These are phyloP conservation scores for Coniochaeta sp. DNA, from an alignment of 2,329 filamentous ascomycete genomes.

Conservation along the genomic window DNA sequence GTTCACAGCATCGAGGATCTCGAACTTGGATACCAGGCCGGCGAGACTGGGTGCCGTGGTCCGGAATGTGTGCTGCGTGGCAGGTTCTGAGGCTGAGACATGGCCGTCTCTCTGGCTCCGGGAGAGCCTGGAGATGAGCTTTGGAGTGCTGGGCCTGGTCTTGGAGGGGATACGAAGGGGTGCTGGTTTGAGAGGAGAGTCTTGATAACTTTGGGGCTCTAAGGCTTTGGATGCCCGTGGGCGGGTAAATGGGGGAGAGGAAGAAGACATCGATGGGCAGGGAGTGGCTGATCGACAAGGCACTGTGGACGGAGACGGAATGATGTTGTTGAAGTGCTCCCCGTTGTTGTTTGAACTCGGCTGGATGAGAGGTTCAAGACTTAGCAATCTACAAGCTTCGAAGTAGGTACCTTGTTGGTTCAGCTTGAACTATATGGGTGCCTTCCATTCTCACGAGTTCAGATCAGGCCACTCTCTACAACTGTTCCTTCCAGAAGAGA, in stretches of 20 bases:
- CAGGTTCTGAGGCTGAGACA: neutral
- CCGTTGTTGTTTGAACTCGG: neutral
- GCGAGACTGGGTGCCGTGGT: slow-evolving; percentile 14
- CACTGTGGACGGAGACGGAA: no score
- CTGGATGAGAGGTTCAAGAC: neutral
- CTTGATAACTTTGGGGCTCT: slow-evolving; percentile 6
- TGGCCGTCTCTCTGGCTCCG: neutral
- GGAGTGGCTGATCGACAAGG: neutral
- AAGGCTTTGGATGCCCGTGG: neutral
- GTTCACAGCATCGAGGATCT: slow-evolving; percentile 20
- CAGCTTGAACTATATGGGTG: no score
- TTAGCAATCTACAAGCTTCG: no score
- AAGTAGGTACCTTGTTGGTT: no score
- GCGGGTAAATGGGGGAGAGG: neutral
- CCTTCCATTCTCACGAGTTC: neutral
- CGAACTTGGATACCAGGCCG: slow-evolving; percentile 26
- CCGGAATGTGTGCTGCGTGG: neutral
- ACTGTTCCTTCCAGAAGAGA: no score
- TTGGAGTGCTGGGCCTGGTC: slow-evolving; percentile 5
- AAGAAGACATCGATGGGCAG: neutral
- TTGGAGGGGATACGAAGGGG: slow-evolving; percentile 12
- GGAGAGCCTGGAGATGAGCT: neutral
- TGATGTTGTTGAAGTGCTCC: neutral
- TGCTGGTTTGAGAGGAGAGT: slow-evolving; percentile 10
- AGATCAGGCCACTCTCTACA: no score